A percentile compares a stretch with the other conserved stretches of the same genome.
phyloP scores from a whole-genome alignment of 2,329 filamentous ascomycete genomes.

The Epichloe scottii region DNA sequence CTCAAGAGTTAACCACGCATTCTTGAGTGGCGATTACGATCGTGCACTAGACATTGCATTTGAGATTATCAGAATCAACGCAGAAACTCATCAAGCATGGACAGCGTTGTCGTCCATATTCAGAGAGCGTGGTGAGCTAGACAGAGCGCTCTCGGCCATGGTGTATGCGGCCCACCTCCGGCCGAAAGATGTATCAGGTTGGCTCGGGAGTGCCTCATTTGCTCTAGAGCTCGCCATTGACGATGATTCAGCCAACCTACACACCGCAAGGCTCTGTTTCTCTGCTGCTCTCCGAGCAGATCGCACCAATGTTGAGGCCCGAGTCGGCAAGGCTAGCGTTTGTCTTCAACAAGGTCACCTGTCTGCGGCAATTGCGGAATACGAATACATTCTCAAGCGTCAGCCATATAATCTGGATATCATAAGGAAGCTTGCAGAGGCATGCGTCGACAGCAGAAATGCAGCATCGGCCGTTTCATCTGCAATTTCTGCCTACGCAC shows the following conservation, averaged over 20 bases:
- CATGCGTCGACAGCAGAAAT: conserved; percentile 39
- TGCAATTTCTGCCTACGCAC: conserved; percentile 36
- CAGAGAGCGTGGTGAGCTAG: conserved; percentile 43
- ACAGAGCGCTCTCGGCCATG: conserved; percentile 45
- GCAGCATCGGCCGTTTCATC: conserved; percentile 23
- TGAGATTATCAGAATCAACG: conserved; percentile 56
- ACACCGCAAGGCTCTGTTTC: conserved; percentile 46
- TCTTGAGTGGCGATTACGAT: conserved; percentile 48
- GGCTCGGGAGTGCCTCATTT: conserved; percentile 47
- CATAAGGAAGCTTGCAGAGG: conserved; percentile 43
- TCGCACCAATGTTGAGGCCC: conserved; percentile 41
- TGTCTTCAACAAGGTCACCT: conserved; percentile 42
- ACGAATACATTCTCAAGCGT: conserved; percentile 39
- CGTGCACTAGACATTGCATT: conserved; percentile 45
- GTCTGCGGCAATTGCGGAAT: conserved; percentile 42
- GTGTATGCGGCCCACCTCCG: conserved; percentile 50
- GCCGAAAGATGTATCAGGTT: conserved; percentile 45
- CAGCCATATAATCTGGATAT: conserved; percentile 41
- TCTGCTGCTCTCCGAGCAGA: conserved; percentile 47
- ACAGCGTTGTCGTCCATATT: conserved; percentile 48
- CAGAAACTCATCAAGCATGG: conserved; percentile 55
- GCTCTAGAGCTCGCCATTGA: conserved; percentile 37
- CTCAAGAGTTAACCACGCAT: conserved; percentile 54
- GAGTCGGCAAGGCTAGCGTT: conserved; percentile 46
- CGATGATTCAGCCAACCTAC: conserved; percentile 35